Evolutionary conservation across 129 eudicot species (phyloP).

Genomic region (Cynara cardunculus): DNA sequence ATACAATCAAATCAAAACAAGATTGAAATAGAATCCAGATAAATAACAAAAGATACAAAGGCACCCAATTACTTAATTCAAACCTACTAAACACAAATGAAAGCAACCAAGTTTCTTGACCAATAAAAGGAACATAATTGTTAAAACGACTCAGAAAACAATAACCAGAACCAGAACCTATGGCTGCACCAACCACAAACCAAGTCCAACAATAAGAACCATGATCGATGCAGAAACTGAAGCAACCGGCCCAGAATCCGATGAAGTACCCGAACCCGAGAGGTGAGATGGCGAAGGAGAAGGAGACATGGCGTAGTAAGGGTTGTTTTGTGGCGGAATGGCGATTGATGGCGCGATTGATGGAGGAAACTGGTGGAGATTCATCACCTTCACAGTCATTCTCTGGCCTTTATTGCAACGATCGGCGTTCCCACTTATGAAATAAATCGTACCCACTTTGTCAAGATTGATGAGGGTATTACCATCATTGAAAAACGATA

Average conservation of each 20-base stretch:
- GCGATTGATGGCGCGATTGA: background rate
- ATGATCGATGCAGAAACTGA: background rate
- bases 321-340: slow-evolving; percentile 1
- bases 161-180: background rate
- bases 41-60: background rate
- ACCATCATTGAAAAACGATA: slow-evolving; percentile 5
- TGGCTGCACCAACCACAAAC: background rate
- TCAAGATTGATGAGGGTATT: slow-evolving; percentile 29
- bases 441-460: slow-evolving; percentile 18
- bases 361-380: background rate
- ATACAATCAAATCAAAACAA: background rate
- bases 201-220: background rate
- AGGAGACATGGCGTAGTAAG: background rate
- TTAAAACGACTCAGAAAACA: background rate
- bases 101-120: background rate
- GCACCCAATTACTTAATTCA: background rate
- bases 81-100: background rate
- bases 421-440: slow-evolving; percentile 27
- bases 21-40: background rate
- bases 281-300: slow-evolving; percentile 4
- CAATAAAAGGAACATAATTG: background rate
- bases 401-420: slow-evolving; percentile 27
- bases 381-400: slow-evolving; percentile 20
- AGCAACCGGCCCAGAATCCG: background rate
- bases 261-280: background rate